Base-by-base conservation (phyloP, 108 stramenopile species). In the Thalassiosira profunda region DNA sequence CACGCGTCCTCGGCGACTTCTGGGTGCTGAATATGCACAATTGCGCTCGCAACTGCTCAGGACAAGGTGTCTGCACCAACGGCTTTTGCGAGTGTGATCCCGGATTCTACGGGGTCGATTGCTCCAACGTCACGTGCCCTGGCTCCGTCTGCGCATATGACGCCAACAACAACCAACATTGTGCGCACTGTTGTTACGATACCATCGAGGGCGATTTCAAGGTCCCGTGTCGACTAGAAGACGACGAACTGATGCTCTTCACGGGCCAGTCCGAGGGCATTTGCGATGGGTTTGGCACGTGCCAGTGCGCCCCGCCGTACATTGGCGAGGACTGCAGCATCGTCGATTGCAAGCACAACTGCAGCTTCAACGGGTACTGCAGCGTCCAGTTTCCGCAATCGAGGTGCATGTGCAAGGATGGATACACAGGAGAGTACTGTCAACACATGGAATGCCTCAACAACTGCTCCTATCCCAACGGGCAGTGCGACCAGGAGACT, bases 391-490 rank as follows among this genome's bases (percentile, higher is more conserved):
- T 91, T 72, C 95, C 95, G 2, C 84, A 87, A 7, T 70, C 79
- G 0, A 64, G 93, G 20, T 96, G 95, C 82, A 84, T 86, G 55
- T 96, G 95, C 71, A 73, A 89, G 59, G 66, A 86, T 21, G 93
- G 93, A 10, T 96, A 90, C 67, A 83, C 80, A 0, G 72, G 76
- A 38, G 81, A 88, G 59, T 60, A 63, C 38, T 96, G 91, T 75
- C 74, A 92, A 70, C 58, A 45, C 11, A 31, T 55, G 30, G 77
- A 86, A 38, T 96, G 91, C 67, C 76, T 93, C 47, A 88, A 93
- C 73, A 96, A 94, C 69, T 96, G 93, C 65, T 75, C 80, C n/a
- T 94, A 64, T 53, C 95, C 95, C 10, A 92, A 96, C 67, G 93
- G 93, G 33, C 36, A 58, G 4, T 94, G 93, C 72, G 66, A 91